These are phyloP conservation scores for Catenaria anguillulae DNA, from an alignment of 371 early-diverging fungal species.

Conservation along the genomic window DNA sequence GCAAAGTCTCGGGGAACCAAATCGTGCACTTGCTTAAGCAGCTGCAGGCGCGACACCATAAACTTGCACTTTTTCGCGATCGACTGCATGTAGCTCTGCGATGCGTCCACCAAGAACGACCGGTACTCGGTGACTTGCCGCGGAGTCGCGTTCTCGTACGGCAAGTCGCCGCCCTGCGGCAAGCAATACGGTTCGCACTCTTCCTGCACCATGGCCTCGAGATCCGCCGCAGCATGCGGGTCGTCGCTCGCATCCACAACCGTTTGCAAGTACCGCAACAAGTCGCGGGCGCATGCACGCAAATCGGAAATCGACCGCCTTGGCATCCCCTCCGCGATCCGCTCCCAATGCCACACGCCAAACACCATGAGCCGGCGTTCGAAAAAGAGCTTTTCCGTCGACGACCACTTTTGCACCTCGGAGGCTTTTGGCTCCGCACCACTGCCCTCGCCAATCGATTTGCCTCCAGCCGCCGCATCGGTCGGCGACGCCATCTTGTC, in stretches of 20 bases:
- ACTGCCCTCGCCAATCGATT: background rate
- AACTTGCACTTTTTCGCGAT: slow-evolving; percentile 52
- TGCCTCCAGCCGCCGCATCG: background rate
- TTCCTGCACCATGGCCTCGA: slow-evolving; percentile 17
- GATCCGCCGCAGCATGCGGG: slow-evolving; percentile 14
- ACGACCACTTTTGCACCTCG: slow-evolving; percentile 49
- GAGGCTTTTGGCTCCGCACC: background rate
- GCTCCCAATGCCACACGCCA: slow-evolving; percentile 63
- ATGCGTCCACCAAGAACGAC: slow-evolving; percentile 50
- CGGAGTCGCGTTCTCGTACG: slow-evolving; percentile 42
- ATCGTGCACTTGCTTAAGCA: slow-evolving; percentile 44
- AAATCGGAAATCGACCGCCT: slow-evolving; percentile 42
- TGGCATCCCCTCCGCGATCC: slow-evolving; percentile 31
- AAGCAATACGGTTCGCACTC: background rate
- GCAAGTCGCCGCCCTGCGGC: slow-evolving; percentile 22
- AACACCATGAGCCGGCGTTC: slow-evolving; percentile 72
- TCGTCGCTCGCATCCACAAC: slow-evolving; percentile 16
- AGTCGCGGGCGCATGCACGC: slow-evolving; percentile 15
- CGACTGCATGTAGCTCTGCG: slow-evolving; percentile 54
- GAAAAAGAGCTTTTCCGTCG: slow-evolving; percentile 55
- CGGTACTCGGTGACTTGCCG: slow-evolving; percentile 42
- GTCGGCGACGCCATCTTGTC: background rate
- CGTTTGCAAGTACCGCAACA: slow-evolving; percentile 17
- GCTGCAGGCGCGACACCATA: slow-evolving; percentile 53
- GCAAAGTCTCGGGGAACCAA: slow-evolving; percentile 14